These are phyloP conservation scores for Neurospora sp. DNA, from an alignment of 495 filamentous ascomycete genomes.

Conservation along the genomic window DNA sequence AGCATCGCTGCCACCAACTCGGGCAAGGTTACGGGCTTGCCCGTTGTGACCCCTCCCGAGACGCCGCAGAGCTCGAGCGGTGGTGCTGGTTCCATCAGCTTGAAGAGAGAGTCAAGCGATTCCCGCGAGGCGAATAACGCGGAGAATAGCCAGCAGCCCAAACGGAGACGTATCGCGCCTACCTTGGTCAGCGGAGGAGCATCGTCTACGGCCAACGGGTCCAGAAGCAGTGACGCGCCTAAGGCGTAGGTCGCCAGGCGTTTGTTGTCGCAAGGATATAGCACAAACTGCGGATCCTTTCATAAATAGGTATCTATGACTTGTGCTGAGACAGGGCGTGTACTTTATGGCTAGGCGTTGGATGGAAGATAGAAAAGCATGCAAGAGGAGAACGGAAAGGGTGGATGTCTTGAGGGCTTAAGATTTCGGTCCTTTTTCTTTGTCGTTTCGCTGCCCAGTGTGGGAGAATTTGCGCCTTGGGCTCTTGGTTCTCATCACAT, in stretches of 20 bases:
- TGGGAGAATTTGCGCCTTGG: not conserved
- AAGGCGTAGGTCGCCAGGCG: constrained; percentile 7
- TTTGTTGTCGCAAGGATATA: not conserved
- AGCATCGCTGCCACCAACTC: constrained; percentile 62
- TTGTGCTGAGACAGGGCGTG: not conserved
- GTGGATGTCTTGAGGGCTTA: not conserved
- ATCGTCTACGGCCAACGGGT: not conserved
- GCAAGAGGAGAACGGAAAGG: not conserved
- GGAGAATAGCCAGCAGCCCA: constrained; percentile 33
- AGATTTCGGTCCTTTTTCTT: not conserved
- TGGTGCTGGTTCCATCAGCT: constrained; percentile 33
- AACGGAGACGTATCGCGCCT: constrained; percentile 71
- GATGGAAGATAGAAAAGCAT: not conserved
- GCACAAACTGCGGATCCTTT: not conserved
- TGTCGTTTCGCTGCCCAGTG: not conserved
- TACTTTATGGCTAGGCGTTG: not conserved
- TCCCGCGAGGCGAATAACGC: constrained; percentile 33
- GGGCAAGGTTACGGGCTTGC: constrained; percentile 42
- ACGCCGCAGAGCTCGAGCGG: constrained; percentile 50
- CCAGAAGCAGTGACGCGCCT: constrained; percentile 4
- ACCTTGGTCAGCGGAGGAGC: constrained; percentile 43
- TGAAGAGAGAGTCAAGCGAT: constrained; percentile 53
- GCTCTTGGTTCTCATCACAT: not conserved
- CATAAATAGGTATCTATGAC: not conserved
- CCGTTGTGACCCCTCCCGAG: constrained; percentile 69